Percentiles rank a stretch among this genome's conserved stretches.
Evolutionary conservation across 768 basidiomycete genomes (phyloP).

Genomic region (Leccinum obscurum): DNA sequence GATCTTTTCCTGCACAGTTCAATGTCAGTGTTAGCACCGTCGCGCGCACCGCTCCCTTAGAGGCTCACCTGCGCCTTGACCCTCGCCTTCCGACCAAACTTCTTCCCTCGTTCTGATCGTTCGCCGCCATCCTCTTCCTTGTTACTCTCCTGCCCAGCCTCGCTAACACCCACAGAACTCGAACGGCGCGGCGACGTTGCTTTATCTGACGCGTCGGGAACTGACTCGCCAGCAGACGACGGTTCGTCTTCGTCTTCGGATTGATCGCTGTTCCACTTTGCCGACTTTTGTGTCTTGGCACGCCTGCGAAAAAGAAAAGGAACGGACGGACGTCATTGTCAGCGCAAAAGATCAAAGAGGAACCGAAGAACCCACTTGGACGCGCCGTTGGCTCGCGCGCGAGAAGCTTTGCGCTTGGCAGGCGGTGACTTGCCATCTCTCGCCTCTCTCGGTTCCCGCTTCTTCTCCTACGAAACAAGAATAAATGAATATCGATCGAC

Average conservation of each 20-base stretch:
- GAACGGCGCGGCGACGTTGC: constrained; percentile 24
- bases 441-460: constrained; percentile 38
- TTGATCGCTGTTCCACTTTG: constrained; percentile 34
- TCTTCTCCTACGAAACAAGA: constrained; percentile 37
- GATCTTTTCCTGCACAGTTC: constrained; percentile 28
- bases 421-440: constrained; percentile 51
- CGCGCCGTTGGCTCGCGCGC: constrained; percentile 28
- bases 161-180: constrained; percentile 41
- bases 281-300: constrained; percentile 28
- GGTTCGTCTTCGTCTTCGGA: constrained; percentile 32
- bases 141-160: constrained; percentile 30
- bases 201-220: constrained; percentile 43
- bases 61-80: constrained; percentile 40
- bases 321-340: constrained; percentile 7
- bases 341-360: neutral
- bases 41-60: neutral
- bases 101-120: constrained; percentile 34
- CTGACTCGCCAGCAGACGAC: constrained; percentile 25
- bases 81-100: constrained; percentile 41
- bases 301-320: constrained; percentile 19
- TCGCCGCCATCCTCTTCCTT: constrained; percentile 32
- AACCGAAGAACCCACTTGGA: constrained; percentile 24
- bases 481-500: constrained; percentile 10
- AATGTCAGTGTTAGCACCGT: neutral
- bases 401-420: constrained; percentile 55